These are phyloP conservation scores for Barnettozyma siamensis DNA, from an alignment of 805 yeast genomes.

Conservation along the genomic window DNA sequence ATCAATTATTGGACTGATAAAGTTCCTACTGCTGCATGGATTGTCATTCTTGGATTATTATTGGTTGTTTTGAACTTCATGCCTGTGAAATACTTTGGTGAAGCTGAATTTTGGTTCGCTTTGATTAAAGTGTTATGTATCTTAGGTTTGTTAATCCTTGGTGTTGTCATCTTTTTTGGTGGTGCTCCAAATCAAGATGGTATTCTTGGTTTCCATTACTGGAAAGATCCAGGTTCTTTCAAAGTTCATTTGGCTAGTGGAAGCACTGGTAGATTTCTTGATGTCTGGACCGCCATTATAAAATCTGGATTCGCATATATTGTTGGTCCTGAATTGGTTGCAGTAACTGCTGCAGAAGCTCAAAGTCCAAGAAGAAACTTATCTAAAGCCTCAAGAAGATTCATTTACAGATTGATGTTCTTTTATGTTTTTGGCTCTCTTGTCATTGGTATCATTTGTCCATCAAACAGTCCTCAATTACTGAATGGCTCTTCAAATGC, in stretches of 20 bases:
- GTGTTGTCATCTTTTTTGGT: conserved; percentile 78
- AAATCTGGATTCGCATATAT: conserved; percentile 68
- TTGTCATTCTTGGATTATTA: conserved; percentile 59
- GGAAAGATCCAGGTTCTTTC: conserved; percentile 45
- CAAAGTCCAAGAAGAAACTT: conserved; percentile 63
- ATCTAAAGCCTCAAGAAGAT: conserved; percentile 71
- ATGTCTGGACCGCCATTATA: conserved; percentile 62
- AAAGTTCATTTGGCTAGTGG: conserved; percentile 40
- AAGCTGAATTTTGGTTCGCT: conserved; percentile 72
- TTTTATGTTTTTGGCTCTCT: conserved; percentile 67
- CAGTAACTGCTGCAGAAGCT: conserved; percentile 79
- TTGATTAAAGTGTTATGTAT: conserved; percentile 68
- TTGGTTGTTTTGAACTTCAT: conserved; percentile 59
- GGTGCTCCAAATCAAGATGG: conserved; percentile 76
- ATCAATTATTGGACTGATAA: conserved; percentile 74
- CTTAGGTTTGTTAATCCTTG: conserved; percentile 63
- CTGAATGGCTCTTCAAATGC: conserved; percentile 44
- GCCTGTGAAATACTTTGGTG: conserved; percentile 75
- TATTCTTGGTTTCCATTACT: conserved; percentile 52
- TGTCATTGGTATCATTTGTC: conserved; percentile 60
- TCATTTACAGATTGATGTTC: conserved; percentile 51
- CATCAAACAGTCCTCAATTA: conserved; percentile 51
- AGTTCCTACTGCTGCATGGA: conserved; percentile 63
- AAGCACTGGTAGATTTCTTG: conserved; percentile 53
- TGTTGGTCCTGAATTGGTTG: conserved; percentile 80